Evolutionary conservation across 202 grass and related monocot genomes (phyloP), one percentile per base, ranked within the genome.

Genomic region (Hordeum pubiflorum): DNA sequence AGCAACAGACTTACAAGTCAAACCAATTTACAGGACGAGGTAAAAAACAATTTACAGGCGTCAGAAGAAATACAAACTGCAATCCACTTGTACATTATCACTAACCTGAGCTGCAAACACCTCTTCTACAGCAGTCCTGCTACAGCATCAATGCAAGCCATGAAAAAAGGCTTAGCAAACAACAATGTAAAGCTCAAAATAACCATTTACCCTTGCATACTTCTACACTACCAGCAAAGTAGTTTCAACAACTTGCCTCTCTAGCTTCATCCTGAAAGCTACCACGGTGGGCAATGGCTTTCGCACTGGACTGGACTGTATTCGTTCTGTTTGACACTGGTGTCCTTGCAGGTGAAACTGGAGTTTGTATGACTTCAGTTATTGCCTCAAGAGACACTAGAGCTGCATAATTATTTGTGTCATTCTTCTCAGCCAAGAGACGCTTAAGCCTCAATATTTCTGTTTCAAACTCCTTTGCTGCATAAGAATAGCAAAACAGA

Each of bases 371-470:
- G 8, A 39, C 10, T 72, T 67, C 54, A 74, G 63, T n/a, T 52
- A 2, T 50, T 50, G 15, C 18, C 48, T 54, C 17, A 54, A 15
- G 17, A n/a, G 48, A n/a, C 0, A 54, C 48, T 14, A 31, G 6
- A 82, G 40, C 4, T 41, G 60, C 20, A 66, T 27, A 26, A 41
- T 76, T 66, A 56, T 75, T 61, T 23, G 27, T 82, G 13, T 84
- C 89, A 36, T 58, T 83, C 78, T 85, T 89, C 77, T 90, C 71
- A 62, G 39, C 58, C 39, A 94, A 60, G 57, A 87, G 76, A 46
- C 81, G 22, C 54, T 91, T 55, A 83, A 94, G 94, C 40, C 63
- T 89, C 18, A 18, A 33, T 82, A 84, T 79, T 82, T 97, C 92
- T 80, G 46, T 75, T 65, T 89, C 73, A 39, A 91, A 72, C 38